These are phyloP conservation scores for Spergularia azorica DNA, from an alignment of 179 eudicot species.

Conservation along the genomic window DNA sequence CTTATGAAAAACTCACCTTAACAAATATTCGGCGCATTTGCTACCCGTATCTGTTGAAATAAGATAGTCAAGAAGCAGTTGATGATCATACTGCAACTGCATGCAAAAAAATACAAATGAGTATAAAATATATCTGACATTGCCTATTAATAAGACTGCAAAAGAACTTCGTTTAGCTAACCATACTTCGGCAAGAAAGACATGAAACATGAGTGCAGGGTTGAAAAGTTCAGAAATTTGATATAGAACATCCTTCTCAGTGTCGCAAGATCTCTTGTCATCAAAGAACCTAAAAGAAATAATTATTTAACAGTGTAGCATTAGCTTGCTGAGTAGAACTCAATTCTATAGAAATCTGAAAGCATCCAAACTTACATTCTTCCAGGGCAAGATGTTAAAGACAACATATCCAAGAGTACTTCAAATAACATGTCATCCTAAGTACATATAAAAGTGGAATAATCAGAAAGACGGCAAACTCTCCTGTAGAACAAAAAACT, in stretches of 20 bases:
- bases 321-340: not conserved
- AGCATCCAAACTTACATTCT: conserved; percentile 49
- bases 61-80: conserved; percentile 94
- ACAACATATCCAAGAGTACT: conserved; percentile 72
- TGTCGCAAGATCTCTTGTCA: conserved; percentile 35
- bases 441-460: conserved; percentile 23
- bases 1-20: conserved; percentile 49
- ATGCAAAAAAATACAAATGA: conserved; percentile 20
- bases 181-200: conserved; percentile 77
- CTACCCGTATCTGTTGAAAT: conserved; percentile 86
- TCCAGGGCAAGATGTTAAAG: conserved; percentile 37
- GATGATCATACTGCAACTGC: conserved; percentile 93
- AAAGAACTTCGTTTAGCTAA: not conserved
- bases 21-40: conserved; percentile 80
- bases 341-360: not conserved
- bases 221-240: conserved; percentile 62
- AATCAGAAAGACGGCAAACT: not conserved
- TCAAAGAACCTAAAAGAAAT: conserved; percentile 40
- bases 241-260: conserved; percentile 41
- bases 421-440: conserved; percentile 88
- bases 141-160: not conserved
- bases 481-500: not conserved
- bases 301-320: conserved; percentile 11
- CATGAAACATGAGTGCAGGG: conserved; percentile 73
- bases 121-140: not conserved